phyloP scores from a whole-genome alignment of 2,329 filamentous ascomycete genomes.

The Graphilbum ipis-grandicollis region DNA sequence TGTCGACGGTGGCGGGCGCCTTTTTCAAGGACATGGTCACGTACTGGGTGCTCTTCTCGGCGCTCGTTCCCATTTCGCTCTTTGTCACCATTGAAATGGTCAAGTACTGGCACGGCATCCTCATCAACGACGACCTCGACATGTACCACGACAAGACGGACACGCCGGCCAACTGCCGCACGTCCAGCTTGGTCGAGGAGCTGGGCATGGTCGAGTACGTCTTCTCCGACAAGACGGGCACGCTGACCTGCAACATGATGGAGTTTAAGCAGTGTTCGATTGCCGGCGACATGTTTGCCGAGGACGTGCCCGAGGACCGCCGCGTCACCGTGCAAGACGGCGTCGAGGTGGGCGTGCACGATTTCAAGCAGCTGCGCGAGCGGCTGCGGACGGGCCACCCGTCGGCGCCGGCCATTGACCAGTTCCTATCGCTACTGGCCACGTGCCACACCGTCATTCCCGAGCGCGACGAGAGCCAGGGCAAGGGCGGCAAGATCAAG shows the following conservation, averaged over 20 bases:
- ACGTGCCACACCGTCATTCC: conserved; percentile 97
- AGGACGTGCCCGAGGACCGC: conserved; percentile 81
- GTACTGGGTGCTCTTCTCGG: conserved; percentile 96
- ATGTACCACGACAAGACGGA: conserved; percentile 96
- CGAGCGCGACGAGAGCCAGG: conserved; percentile 64
- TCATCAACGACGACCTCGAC: conserved; percentile 94
- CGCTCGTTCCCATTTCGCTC: conserved; percentile 88
- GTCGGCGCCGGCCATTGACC: conserved; percentile 39
- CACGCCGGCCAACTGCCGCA: conserved; percentile 88
- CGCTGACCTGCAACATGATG: conserved; percentile 86
- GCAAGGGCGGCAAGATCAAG: conserved; percentile 68
- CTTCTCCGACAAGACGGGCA: conserved; percentile 89
- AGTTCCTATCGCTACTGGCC: conserved; percentile 73
- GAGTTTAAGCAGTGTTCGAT: conserved; percentile 95
- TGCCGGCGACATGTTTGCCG: conserved; percentile 82
- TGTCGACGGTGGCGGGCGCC: conserved; percentile 44
- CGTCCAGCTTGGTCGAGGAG: conserved; percentile 91
- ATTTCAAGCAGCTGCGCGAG: conserved; percentile 57
- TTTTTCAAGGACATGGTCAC: conserved; percentile 94
- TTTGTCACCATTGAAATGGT: conserved; percentile 97
- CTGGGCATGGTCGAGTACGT: conserved; percentile 97
- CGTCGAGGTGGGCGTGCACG: conserved; percentile 61
- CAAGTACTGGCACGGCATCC: conserved; percentile 94
- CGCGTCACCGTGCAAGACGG: conserved; percentile 65
- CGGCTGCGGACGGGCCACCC: conserved; percentile 43